Evolutionary conservation across 164 flowering plant genomes (phyloP).

Genomic region (Macadamia integrifolia): DNA sequence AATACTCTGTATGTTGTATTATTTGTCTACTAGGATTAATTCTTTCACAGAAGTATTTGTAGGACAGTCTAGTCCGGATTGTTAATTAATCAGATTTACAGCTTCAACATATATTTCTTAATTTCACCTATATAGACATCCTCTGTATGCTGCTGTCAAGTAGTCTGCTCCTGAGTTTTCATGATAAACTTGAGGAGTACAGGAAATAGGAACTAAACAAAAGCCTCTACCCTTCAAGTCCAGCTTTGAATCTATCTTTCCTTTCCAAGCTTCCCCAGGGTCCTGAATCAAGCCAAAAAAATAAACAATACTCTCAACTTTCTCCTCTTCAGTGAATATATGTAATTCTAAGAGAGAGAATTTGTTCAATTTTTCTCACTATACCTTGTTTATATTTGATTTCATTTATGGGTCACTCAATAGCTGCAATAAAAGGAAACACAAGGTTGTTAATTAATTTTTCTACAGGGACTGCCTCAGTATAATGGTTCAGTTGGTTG

Average conservation of each 20-base stretch:
- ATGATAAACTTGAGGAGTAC: conserved; percentile 45
- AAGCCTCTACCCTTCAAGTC: conserved; percentile 62
- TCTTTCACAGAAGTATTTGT: too few species aligned
- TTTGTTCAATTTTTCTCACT: background rate
- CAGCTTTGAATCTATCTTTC: conserved; percentile 34
- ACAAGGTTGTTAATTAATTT: background rate
- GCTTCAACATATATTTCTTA: too few species aligned
- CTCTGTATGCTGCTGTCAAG: conserved; percentile 62
- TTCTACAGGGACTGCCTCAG: background rate
- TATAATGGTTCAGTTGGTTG: too few species aligned
- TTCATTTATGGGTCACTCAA: conserved; percentile 60
- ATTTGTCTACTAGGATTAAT: too few species aligned
- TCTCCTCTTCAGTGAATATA: background rate
- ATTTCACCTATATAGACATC: conserved; percentile 55
- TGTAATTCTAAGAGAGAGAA: background rate
- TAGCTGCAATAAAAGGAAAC: conserved; percentile 30
- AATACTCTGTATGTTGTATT: too few species aligned
- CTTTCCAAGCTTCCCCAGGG: conserved; percentile 56
- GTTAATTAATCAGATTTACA: too few species aligned
- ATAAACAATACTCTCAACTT: background rate
- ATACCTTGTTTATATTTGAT: conserved; percentile 34
- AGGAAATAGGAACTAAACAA: conserved; percentile 60
- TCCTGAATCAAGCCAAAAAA: conserved; percentile 28
- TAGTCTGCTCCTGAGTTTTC: conserved; percentile 64
- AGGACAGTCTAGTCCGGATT: too few species aligned